Evolutionary conservation across 116 monocot species (phyloP).

Genomic region (Phalaenopsis hybrid): DNA sequence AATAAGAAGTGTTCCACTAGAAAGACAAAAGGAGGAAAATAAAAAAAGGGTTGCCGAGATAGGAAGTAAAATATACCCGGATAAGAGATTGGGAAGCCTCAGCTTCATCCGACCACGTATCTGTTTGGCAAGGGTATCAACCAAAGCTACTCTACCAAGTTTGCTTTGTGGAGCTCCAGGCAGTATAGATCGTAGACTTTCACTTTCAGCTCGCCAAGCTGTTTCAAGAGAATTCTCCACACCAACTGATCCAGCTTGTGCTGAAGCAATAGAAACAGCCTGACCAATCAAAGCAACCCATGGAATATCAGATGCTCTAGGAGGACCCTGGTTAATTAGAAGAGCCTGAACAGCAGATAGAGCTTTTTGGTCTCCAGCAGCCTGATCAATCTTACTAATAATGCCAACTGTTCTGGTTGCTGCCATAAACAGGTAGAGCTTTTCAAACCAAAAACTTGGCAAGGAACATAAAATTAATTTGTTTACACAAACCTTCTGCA

Average conservation of each 20-base stretch:
- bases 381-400: constrained; percentile 98
- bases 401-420: constrained; percentile 93
- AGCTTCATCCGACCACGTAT: constrained; percentile 86
- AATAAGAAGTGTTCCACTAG: too few relatives aligned
- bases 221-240: constrained; percentile 84
- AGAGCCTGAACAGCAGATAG: constrained; percentile 81
- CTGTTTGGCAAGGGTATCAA: constrained; percentile 82
- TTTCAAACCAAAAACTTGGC: not conserved
- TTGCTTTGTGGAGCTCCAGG: constrained; percentile 66
- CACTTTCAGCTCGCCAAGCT: constrained; percentile 92
- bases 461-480: constrained; percentile 1
- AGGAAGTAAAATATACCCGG: constrained; percentile 48
- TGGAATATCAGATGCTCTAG: constrained; percentile 73
- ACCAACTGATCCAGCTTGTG: constrained; percentile 81
- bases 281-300: constrained; percentile 97
- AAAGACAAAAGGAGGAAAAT: not conserved
- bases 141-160: constrained; percentile 86
- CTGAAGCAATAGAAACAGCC: constrained; percentile 91
- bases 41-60: not conserved
- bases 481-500: constrained; percentile 52
- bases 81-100: constrained; percentile 85
- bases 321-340: constrained; percentile 75
- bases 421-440: constrained; percentile 12
- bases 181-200: constrained; percentile 77
- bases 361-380: constrained; percentile 73